phyloP scores from a whole-genome alignment of 768 basidiomycete genomes.

The Cubamyces sp. region DNA sequence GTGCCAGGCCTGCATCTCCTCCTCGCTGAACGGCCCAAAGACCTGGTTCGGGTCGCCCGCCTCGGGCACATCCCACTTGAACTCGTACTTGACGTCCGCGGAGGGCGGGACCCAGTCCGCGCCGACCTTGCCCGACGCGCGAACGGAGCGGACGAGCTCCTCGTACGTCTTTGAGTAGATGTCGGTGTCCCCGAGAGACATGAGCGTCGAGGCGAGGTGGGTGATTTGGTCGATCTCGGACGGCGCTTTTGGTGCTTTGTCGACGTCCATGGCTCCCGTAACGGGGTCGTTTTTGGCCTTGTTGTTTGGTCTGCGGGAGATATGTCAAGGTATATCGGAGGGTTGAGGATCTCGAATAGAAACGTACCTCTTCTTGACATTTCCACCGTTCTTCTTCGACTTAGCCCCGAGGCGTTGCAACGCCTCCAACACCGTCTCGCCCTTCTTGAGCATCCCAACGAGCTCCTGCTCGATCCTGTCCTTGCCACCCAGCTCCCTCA shows the following conservation, averaged over 20 bases:
- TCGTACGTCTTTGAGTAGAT: conserved; percentile 88
- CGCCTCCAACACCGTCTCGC: conserved; percentile 90
- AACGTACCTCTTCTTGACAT: conserved; percentile 29
- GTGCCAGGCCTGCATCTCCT: conserved; percentile 81
- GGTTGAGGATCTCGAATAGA: not conserved
- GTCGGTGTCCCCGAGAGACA: conserved; percentile 85
- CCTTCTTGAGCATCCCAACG: conserved; percentile 77
- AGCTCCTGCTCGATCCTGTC: conserved; percentile 67
- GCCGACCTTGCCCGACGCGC: conserved; percentile 71
- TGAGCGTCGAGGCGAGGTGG: conserved; percentile 83
- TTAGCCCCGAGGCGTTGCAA: conserved; percentile 80
- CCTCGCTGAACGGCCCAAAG: conserved; percentile 82
- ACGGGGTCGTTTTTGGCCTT: conserved; percentile 35
- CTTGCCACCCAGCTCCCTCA: conserved; percentile 69
- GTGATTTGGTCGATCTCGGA: conserved; percentile 78
- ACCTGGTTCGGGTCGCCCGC: conserved; percentile 49
- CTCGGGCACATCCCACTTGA: conserved; percentile 71
- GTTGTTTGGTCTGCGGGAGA: conserved; percentile 34
- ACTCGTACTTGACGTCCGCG: conserved; percentile 78
- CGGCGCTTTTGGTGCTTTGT: conserved; percentile 41
- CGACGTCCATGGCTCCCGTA: conserved; percentile 51
- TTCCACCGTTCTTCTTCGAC: conserved; percentile 51
- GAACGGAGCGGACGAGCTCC: conserved; percentile 76
- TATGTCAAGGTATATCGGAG: not conserved
- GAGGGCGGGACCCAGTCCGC: conserved; percentile 75